Conservation (phyloP, 106 monocot genomes). For the Dioscorea dumetorum region DNA sequence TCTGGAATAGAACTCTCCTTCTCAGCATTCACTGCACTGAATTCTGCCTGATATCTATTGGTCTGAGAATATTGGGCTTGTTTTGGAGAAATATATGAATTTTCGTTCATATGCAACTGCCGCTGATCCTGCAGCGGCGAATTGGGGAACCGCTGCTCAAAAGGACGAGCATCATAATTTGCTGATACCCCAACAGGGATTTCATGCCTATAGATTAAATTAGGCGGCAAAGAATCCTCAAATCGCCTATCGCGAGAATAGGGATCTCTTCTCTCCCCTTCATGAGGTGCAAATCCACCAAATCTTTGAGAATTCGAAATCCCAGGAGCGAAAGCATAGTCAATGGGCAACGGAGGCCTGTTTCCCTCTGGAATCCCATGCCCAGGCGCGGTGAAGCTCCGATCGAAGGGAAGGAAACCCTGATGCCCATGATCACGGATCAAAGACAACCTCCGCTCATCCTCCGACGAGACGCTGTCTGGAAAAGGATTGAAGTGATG, state of each 20-base stretch:
- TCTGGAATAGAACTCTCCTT: conserved; percentile 1
- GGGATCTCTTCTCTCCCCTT: not conserved
- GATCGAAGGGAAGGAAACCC: no score
- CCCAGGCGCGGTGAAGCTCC: no score
- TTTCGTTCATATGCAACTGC: conserved; percentile 8
- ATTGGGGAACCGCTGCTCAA: not conserved
- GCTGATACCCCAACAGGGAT: not conserved
- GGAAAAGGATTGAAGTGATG: not conserved
- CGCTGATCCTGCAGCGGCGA: not conserved
- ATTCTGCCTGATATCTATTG: not conserved
- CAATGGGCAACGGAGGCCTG: no score
- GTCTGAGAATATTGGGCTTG: conserved; percentile 15
- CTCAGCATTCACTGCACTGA: not conserved
- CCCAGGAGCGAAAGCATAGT: no score
- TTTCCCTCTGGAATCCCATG: no score
- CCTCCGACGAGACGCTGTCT: conserved; percentile 22
- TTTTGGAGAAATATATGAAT: conserved; percentile 10
- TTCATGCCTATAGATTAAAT: not conserved
- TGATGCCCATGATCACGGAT: conserved; percentile 61
- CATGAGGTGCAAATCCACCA: not conserved
- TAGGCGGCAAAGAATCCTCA: not conserved
- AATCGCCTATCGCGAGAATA: not conserved
- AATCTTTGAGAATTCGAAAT: not conserved
- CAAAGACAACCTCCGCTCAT: conserved; percentile 55
- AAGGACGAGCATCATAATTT: not conserved